Evolutionary conservation across 2,329 filamentous ascomycete genomes (phyloP), one percentile per base, ranked within the genome.

Genomic region (Stagonosporopsis rhizophila): DNA sequence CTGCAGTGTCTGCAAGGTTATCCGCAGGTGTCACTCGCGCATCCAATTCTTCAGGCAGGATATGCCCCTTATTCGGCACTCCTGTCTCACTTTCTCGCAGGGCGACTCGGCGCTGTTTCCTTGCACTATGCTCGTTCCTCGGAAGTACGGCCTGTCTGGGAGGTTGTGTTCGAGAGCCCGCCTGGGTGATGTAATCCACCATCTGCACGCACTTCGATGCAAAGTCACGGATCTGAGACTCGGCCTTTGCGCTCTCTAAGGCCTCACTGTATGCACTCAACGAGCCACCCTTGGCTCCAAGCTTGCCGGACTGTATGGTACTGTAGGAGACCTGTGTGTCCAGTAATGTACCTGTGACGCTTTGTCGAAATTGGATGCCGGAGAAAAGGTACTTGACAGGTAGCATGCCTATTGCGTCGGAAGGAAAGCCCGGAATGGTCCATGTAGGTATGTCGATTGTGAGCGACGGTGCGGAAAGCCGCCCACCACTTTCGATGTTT

Each of bases 361-460:
- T 60, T 44, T 76, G 70, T 3, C 64, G 58, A 41, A 74, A 69
- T 34, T 66, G 64, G 3, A 75, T 61, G 17, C 68, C 68, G 1
- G 66, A 64, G 51, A 74, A 74, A 38, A 72, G 50, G 30, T 71
- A 76, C 9, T 58, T 66, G 22, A 71, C 55, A 5, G 47, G 46
- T 8, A 40, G 39, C 35, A 54, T 41, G 12, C 58, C 61, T 14
- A 59, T 54, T 0, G 44, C 42, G 15, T 60, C 23, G 14, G 44
- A 30, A 14, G 35, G 37, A 25, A 46, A 56, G 17, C 63, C 68
- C 4, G 58, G 61, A 5, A 75, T 63, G 0, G 62, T 62, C 70
- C 69, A 73, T 23, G 57, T 63, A 5, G 74, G 74, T 9, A 77
- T 67, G 0, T 63, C 40, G 7, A 77, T 42, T 11, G 17, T 54